phyloP scores from a whole-genome alignment of 179 eudicot genomes.

The Camellia oleifera region DNA sequence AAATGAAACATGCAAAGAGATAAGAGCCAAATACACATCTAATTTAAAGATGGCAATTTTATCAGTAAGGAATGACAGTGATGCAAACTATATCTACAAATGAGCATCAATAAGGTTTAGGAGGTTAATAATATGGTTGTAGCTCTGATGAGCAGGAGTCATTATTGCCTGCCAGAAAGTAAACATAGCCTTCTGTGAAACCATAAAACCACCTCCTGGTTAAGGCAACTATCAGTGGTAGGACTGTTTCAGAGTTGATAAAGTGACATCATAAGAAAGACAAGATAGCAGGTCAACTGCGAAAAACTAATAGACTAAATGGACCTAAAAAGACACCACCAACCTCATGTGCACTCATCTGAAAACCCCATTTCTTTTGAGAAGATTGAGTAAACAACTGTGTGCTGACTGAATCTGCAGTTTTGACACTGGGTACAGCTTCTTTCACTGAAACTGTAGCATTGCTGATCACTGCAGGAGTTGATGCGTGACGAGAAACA shows the following conservation, averaged over 20 bases:
- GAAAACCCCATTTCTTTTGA: slow-evolving; percentile 61
- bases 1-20: background rate
- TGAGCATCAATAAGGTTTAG: background rate
- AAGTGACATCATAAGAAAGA: background rate
- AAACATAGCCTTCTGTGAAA: background rate
- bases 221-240: background rate
- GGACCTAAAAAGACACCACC: background rate
- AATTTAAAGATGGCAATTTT: background rate
- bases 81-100: background rate
- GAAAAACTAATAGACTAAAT: background rate
- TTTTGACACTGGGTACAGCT: slow-evolving; percentile 16
- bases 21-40: background rate
- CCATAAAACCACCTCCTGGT: background rate
- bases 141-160: background rate
- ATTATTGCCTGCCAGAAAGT: background rate
- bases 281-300: background rate
- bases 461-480: slow-evolving; percentile 25
- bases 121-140: background rate
- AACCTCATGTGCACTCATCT: slow-evolving; percentile 96
- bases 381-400: slow-evolving; percentile 33
- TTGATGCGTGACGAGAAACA: slow-evolving; percentile 19
- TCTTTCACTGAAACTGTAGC: slow-evolving; percentile 23
- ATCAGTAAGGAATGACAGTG: background rate
- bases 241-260: background rate
- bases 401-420: slow-evolving; percentile 22